Evolutionary conservation across 225 moss, liverwort and hornwort species (phyloP).

Genomic region (Physcomitrellopsis africana): DNA sequence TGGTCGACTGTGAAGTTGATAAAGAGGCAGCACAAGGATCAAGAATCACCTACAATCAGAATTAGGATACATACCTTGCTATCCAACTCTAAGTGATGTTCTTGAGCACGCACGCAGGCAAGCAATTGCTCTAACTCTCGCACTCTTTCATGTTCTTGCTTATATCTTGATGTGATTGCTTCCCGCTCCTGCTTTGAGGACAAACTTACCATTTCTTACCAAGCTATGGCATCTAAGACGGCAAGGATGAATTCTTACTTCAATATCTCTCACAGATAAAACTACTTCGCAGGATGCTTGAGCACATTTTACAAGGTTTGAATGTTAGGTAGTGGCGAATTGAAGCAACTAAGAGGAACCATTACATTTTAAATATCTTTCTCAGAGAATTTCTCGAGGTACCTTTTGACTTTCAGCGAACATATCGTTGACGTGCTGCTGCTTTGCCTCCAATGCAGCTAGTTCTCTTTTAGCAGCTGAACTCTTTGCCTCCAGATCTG

Average conservation of each 20-base stretch:
- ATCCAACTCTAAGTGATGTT: slow-evolving; percentile 76
- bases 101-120: slow-evolving; percentile 72
- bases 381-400: slow-evolving; percentile 7
- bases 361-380: neutral
- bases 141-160: slow-evolving; percentile 77
- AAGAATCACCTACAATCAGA: slow-evolving; percentile 4
- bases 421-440: slow-evolving; percentile 53
- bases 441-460: slow-evolving; percentile 58
- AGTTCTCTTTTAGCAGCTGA: slow-evolving; percentile 52
- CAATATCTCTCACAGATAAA: neutral
- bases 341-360: slow-evolving; percentile 3
- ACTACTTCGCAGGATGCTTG: neutral
- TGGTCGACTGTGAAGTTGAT: neutral
- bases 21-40: slow-evolving; percentile 1
- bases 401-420: slow-evolving; percentile 66
- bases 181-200: slow-evolving; percentile 58
- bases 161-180: slow-evolving; percentile 57
- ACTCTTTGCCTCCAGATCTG: slow-evolving; percentile 63
- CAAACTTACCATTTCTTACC: slow-evolving; percentile 12
- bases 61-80: slow-evolving; percentile 56
- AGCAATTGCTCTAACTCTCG: slow-evolving; percentile 77
- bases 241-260: slow-evolving; percentile 10
- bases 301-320: neutral
- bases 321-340: neutral
- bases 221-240: neutral